These are phyloP conservation scores for Blastocystis sp. DNA, from an alignment of 352 stramenopile species.

Conservation along the genomic window DNA sequence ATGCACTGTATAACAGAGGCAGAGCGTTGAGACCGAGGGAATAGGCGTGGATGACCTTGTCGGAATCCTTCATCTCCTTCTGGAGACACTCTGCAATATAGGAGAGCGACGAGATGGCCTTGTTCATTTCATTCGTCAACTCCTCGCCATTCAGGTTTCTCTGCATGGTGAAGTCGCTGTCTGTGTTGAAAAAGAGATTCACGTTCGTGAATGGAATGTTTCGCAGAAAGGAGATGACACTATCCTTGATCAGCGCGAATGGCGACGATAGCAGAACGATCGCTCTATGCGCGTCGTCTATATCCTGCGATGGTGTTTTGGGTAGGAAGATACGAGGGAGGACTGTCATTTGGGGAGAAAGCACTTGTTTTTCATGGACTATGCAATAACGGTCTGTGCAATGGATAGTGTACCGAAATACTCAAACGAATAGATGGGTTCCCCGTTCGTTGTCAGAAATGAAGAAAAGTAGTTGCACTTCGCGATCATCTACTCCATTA, in stretches of 20 bases:
- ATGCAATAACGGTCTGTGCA: background rate
- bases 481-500: conserved; percentile 41
- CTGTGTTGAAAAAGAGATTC: conserved; percentile 23
- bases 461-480: conserved; percentile 47
- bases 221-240: conserved; percentile 12
- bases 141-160: conserved; percentile 7
- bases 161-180: conserved; percentile 26
- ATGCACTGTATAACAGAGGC: conserved; percentile 44
- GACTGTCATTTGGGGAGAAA: background rate
- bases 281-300: background rate
- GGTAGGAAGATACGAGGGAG: conserved; percentile 4
- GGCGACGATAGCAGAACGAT: conserved; percentile 39
- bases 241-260: conserved; percentile 49
- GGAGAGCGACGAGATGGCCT: background rate
- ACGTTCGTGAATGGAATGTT: background rate
- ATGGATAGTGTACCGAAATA: conserved; percentile 9
- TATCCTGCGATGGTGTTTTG: background rate
- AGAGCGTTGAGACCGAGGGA: conserved; percentile 25
- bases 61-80: background rate
- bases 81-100: background rate
- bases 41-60: background rate
- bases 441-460: conserved; percentile 39
- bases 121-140: background rate
- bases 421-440: conserved; percentile 58
- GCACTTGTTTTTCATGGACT: conserved; percentile 11